These are phyloP conservation scores for Jacaranda mimosifolia DNA, from an alignment of 257 asterid genomes.

Conservation along the genomic window DNA sequence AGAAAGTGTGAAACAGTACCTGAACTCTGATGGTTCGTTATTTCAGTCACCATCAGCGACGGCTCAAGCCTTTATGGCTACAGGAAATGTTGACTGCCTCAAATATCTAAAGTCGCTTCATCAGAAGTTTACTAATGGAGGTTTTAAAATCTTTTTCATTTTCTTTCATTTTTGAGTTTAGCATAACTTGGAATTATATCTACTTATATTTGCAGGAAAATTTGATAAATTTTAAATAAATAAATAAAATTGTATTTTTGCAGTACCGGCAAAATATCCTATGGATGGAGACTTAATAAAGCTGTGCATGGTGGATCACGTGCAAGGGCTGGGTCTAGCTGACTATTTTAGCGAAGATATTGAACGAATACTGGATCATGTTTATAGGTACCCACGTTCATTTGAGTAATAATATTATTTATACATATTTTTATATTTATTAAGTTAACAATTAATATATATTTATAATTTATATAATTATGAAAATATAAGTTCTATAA, in stretches of 20 bases:
- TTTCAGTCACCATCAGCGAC: constrained; percentile 66
- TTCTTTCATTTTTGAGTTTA: background rate
- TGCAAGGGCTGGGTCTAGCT: constrained; percentile 65
- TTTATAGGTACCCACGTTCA: constrained; percentile 40
- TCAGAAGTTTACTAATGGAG: constrained; percentile 56
- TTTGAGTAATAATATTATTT: background rate
- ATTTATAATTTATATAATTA: no score
- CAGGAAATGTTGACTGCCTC: constrained; percentile 41
- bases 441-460: no score
- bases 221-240: no score
- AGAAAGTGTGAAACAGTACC: constrained; percentile 19
- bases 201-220: no score
- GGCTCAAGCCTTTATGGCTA: constrained; percentile 53
- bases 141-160: constrained; percentile 9
- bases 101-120: constrained; percentile 48
- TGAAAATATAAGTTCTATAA: no score
- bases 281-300: constrained; percentile 55
- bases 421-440: background rate
- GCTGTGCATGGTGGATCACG: constrained; percentile 58
- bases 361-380: constrained; percentile 44
- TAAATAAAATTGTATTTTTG: background rate
- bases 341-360: constrained; percentile 54
- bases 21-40: constrained; percentile 52
- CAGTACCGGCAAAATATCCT: constrained; percentile 56
- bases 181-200: background rate